These are phyloP conservation scores for Alisma plantagoaquatica DNA, from an alignment of 106 monocot species.

Conservation along the genomic window DNA sequence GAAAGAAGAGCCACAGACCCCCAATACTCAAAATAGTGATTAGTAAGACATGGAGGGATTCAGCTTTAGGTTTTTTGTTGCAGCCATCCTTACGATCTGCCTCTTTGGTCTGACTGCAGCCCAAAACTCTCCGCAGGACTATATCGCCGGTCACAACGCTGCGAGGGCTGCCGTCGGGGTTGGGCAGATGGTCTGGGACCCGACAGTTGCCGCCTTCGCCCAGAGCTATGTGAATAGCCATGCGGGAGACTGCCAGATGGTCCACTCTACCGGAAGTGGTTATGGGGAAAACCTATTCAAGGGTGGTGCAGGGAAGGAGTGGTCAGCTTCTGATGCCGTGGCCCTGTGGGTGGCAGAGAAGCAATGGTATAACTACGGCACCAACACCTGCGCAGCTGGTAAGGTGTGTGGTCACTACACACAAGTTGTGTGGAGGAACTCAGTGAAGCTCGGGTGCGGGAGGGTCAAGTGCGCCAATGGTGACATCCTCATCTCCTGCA, in stretches of 20 bases:
- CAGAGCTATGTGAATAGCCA: conserved; percentile 6
- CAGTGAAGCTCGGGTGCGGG: conserved; percentile 8
- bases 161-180: background rate
- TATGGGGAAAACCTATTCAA: conserved; percentile 10
- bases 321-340: no score
- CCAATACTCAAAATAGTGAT: no score
- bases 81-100: no score
- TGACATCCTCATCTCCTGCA: conserved; percentile 9
- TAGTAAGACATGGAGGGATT: no score
- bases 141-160: background rate
- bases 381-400: conserved; percentile 5
- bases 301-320: background rate
- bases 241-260: background rate
- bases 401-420: conserved; percentile 7
- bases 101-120: no score
- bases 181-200: background rate
- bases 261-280: conserved; percentile 1
- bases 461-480: conserved; percentile 7
- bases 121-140: conserved; percentile 5
- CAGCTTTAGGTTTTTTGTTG: no score
- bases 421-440: conserved; percentile 10
- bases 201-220: conserved; percentile 2
- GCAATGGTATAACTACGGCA: conserved; percentile 2
- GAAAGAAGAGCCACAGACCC: no score
- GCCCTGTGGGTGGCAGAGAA: conserved; percentile 2